phyloP scores from a whole-genome alignment of 2,329 filamentous ascomycete species.

The Claviceps spartinae region DNA sequence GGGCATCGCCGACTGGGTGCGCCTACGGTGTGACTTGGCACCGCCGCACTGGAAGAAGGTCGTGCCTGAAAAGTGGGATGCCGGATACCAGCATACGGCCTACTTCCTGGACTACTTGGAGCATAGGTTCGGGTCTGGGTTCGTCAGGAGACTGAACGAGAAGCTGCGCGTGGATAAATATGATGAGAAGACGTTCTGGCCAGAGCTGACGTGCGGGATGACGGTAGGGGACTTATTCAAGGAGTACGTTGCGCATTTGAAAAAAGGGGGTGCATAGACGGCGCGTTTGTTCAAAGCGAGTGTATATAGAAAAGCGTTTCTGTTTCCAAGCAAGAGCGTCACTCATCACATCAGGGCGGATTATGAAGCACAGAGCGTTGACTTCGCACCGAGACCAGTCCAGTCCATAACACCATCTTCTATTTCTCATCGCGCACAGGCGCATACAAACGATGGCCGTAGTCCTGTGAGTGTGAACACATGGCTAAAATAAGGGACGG shows the following conservation, averaged over 20 bases:
- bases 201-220: constrained; percentile 45
- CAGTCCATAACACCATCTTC: too few species aligned
- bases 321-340: too few species aligned
- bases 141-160: constrained; percentile 52
- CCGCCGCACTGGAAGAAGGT: constrained; percentile 74
- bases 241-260: constrained; percentile 43
- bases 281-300: too few species aligned
- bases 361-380: too few species aligned
- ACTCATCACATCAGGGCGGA: too few species aligned
- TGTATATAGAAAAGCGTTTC: too few species aligned
- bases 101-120: constrained; percentile 88
- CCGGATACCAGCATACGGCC: constrained; percentile 78
- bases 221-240: constrained; percentile 59
- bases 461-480: too few species aligned
- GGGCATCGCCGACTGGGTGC: constrained; percentile 86
- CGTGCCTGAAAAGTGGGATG: constrained; percentile 57
- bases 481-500: too few species aligned
- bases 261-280: too few species aligned
- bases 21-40: constrained; percentile 55
- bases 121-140: constrained; percentile 43
- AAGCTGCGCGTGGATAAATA: constrained; percentile 50
- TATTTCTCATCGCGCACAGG: too few species aligned
- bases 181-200: constrained; percentile 53
- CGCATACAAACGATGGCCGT: too few species aligned
- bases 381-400: too few species aligned